Evolutionary conservation across 2,329 filamentous ascomycete species (phyloP).

Genomic region (Aspergillus neoniger): DNA sequence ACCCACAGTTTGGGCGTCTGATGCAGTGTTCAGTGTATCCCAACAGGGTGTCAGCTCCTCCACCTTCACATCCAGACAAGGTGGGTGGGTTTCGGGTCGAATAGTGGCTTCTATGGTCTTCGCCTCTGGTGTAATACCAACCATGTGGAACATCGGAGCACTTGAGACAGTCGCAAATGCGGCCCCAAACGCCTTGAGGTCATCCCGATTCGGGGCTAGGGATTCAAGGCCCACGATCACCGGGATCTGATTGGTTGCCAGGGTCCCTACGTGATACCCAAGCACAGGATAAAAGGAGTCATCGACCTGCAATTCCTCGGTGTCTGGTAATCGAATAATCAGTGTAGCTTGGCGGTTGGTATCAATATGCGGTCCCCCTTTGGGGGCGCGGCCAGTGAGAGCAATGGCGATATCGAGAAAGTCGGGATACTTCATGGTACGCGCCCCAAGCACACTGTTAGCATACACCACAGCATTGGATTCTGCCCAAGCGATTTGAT

Average conservation of each 20-base stretch:
- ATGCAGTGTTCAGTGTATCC: slow-evolving; percentile 24
- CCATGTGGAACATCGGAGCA: slow-evolving; percentile 50
- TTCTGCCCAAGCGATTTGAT: slow-evolving; percentile 49
- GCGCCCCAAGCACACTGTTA: slow-evolving; percentile 50
- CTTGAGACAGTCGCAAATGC: slow-evolving; percentile 48
- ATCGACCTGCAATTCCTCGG: slow-evolving; percentile 21
- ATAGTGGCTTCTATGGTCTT: slow-evolving; percentile 1
- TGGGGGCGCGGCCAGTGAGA: slow-evolving; percentile 42
- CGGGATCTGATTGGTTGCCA: slow-evolving; percentile 37
- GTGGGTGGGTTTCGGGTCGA: background rate
- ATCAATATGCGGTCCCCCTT: slow-evolving; percentile 31
- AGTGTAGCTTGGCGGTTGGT: slow-evolving; percentile 20
- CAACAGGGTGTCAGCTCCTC: slow-evolving; percentile 17
- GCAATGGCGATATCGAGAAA: slow-evolving; percentile 49
- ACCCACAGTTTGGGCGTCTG: slow-evolving; percentile 26
- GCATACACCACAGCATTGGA: slow-evolving; percentile 52
- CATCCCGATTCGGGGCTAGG: slow-evolving; percentile 24
- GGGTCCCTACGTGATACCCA: slow-evolving; percentile 40
- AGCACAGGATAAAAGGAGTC: slow-evolving; percentile 44
- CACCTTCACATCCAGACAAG: background rate
- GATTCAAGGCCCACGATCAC: slow-evolving; percentile 39
- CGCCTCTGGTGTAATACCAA: slow-evolving; percentile 45
- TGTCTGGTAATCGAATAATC: background rate
- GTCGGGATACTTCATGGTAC: slow-evolving; percentile 51
- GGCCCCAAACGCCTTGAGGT: slow-evolving; percentile 49